Conservation (phyloP, 208 protist species). For the Acanthamoeba polyphaga region DNA sequence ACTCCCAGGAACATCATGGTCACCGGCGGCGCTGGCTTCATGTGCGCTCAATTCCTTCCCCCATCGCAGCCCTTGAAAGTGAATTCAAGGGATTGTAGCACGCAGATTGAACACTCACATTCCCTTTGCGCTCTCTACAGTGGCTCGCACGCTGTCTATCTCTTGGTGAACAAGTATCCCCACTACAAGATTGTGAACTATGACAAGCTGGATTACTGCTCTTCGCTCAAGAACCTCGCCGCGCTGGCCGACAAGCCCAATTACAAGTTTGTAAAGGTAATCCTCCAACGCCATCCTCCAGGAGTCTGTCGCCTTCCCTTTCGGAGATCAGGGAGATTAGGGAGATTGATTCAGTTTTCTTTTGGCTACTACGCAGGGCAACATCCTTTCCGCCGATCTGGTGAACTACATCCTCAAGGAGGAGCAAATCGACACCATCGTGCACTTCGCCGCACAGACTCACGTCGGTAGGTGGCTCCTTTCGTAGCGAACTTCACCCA, state of each 20-base stretch:
- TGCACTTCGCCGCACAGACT: constrained; percentile 96
- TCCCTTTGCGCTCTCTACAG: background rate
- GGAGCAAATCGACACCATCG: constrained; percentile 94
- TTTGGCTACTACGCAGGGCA: constrained; percentile 79
- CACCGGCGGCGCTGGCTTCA: constrained; percentile 92
- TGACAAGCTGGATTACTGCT: constrained; percentile 95
- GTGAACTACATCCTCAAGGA: constrained; percentile 89
- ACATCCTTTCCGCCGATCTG: constrained; percentile 90
- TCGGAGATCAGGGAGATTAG: background rate
- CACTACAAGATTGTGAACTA: constrained; percentile 91
- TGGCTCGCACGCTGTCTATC: constrained; percentile 91
- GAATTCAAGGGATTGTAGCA: too few species aligned
- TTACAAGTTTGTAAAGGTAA: constrained; percentile 91
- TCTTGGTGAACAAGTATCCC: constrained; percentile 89
- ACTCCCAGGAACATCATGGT: constrained; percentile 88
- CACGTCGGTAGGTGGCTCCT: constrained; percentile 89
- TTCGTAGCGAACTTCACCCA: background rate
- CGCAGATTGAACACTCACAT: too few species aligned
- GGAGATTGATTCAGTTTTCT: background rate
- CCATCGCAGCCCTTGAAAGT: background rate
- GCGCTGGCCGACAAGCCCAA: constrained; percentile 81
- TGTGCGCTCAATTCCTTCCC: constrained; percentile 73
- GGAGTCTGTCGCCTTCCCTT: background rate
- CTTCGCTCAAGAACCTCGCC: constrained; percentile 88
- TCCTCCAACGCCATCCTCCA: background rate